A percentile compares a stretch with the other conserved stretches of the same genome.
phyloP scores from a whole-genome alignment of 2,329 filamentous ascomycete species.

The Beauveria brongniartii region DNA sequence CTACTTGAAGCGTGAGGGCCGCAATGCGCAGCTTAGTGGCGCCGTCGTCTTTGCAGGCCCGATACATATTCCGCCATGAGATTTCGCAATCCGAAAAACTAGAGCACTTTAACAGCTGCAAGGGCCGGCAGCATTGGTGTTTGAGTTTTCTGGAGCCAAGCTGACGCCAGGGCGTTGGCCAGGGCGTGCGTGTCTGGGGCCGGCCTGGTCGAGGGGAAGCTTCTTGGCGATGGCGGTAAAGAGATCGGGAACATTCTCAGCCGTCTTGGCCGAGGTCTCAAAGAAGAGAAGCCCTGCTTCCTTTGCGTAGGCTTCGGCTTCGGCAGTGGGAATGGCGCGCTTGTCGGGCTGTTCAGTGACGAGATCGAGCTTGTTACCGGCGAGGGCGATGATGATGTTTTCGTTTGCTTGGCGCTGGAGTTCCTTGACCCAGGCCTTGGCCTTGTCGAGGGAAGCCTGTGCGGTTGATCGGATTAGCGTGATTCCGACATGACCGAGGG shows the following conservation, averaged over 20 bases:
- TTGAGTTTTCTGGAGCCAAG: slow-evolving; percentile 47
- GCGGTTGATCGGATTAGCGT: slow-evolving; percentile 13
- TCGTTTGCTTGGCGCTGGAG: slow-evolving; percentile 98
- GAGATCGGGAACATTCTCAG: slow-evolving; percentile 89
- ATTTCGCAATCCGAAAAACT: not conserved
- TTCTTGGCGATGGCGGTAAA: slow-evolving; percentile 99
- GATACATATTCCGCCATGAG: not conserved
- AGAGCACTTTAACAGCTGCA: slow-evolving; percentile 43
- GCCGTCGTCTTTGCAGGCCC: not conserved
- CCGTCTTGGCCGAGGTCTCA: slow-evolving; percentile 95
- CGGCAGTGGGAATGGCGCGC: slow-evolving; percentile 78
- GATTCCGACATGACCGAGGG: not conserved
- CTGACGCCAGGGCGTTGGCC: slow-evolving; percentile 53
- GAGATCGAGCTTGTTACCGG: slow-evolving; percentile 95
- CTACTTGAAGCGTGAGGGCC: not conserved
- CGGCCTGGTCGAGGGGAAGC: slow-evolving; percentile 88
- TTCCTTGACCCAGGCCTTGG: slow-evolving; percentile 98
- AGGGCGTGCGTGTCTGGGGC: slow-evolving; percentile 74
- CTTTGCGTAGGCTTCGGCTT: slow-evolving; percentile 89
- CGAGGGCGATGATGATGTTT: slow-evolving; percentile 97
- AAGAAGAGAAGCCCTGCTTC: slow-evolving; percentile 96
- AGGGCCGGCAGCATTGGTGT: slow-evolving; percentile 47
- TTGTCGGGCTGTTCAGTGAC: slow-evolving; percentile 93
- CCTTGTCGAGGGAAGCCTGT: slow-evolving; percentile 94
- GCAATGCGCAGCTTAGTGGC: not conserved